A percentile compares a stretch with the other conserved stretches of the same genome.
Conservation (phyloP, 140 eudicot species). For the Anethum foeniculum region DNA sequence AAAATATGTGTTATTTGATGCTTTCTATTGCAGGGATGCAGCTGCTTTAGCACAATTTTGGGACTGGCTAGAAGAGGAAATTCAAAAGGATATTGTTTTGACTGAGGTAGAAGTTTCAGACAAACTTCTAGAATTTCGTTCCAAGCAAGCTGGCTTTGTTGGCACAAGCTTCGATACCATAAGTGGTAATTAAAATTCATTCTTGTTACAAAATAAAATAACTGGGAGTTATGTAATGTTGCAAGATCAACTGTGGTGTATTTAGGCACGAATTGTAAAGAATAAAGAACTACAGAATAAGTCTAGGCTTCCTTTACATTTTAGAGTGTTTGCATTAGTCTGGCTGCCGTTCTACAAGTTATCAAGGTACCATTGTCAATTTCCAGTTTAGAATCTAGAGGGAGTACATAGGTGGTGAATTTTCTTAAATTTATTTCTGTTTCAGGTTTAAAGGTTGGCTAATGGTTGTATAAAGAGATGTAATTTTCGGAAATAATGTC, state of each 20-base stretch:
- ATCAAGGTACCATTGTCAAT: neutral
- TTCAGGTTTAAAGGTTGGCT: neutral
- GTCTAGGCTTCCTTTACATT: neutral
- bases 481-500: neutral
- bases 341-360: neutral
- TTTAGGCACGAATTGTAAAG: neutral
- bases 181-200: slow-evolving; percentile 45
- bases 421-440: neutral
- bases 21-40: slow-evolving; percentile 66
- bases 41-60: slow-evolving; percentile 90
- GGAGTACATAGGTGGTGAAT: neutral
- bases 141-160: slow-evolving; percentile 73
- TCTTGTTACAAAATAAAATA: too few relatives aligned
- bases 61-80: slow-evolving; percentile 87
- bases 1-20: slow-evolving; percentile 2
- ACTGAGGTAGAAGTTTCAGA: slow-evolving; percentile 92
- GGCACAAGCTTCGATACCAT: slow-evolving; percentile 95
- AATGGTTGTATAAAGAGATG: neutral
- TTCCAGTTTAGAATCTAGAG: neutral
- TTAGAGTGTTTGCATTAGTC: neutral
- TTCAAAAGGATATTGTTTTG: slow-evolving; percentile 36
- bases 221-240: neutral
- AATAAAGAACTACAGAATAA: neutral
- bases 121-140: slow-evolving; percentile 86
- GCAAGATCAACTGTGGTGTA: neutral